These are phyloP conservation scores for Hypoxylon subgilvum DNA, from an alignment of 495 filamentous ascomycete genomes.

Conservation along the genomic window DNA sequence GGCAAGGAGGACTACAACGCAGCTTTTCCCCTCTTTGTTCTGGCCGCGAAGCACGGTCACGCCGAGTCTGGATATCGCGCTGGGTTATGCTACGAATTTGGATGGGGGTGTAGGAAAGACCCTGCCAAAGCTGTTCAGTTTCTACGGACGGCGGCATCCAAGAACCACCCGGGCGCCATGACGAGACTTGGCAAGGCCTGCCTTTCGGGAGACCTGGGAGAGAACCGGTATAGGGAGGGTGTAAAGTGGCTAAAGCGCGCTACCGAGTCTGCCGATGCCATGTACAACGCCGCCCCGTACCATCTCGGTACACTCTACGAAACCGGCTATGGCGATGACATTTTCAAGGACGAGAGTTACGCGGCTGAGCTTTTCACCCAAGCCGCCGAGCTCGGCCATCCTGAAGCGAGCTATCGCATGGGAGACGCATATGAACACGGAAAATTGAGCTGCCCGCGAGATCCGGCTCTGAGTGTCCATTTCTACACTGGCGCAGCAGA, in stretches of 20 bases:
- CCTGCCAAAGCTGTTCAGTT: constrained; percentile 90
- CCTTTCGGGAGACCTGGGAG: constrained; percentile 83
- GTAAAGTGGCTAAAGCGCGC: constrained; percentile 97
- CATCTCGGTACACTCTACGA: constrained; percentile 88
- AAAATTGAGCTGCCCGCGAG: constrained; percentile 80
- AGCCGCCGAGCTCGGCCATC: constrained; percentile 88
- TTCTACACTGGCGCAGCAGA: constrained; percentile 95
- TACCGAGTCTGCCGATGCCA: constrained; percentile 81
- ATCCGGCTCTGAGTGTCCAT: constrained; percentile 93
- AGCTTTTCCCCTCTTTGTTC: constrained; percentile 88
- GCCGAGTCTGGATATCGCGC: constrained; percentile 94
- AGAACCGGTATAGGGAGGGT: constrained; percentile 86
- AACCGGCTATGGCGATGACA: constrained; percentile 85
- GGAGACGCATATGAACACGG: constrained; percentile 98
- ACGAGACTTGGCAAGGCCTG: constrained; percentile 90
- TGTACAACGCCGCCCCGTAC: constrained; percentile 93
- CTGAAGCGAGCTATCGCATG: constrained; percentile 81
- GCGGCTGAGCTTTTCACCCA: constrained; percentile 94
- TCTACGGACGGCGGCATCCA: constrained; percentile 85
- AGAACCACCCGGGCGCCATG: constrained; percentile 94
- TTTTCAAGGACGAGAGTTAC: constrained; percentile 88
- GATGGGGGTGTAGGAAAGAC: constrained; percentile 91
- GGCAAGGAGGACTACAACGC: constrained; percentile 87
- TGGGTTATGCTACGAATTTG: constrained; percentile 95
- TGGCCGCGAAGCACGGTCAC: constrained; percentile 96